Percentiles rank a stretch among this genome's conserved stretches.
phyloP scores from a whole-genome alignment of 768 basidiomycete genomes.

The Lactarius indigo region DNA sequence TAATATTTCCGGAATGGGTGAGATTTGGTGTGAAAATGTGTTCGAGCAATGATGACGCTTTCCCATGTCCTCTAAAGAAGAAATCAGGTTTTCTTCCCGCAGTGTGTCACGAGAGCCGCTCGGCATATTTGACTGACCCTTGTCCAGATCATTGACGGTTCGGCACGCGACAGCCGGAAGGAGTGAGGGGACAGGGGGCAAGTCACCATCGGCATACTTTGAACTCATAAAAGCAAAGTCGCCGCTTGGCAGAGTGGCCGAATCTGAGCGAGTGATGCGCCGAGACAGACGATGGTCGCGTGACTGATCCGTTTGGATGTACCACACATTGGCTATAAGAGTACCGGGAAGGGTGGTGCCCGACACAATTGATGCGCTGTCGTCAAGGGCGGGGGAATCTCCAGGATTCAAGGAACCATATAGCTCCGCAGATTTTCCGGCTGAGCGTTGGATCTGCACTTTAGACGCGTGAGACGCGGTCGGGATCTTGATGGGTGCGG shows the following conservation, averaged over 20 bases:
- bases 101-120: not conserved
- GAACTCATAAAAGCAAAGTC: conserved; percentile 7
- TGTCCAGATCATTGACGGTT: not conserved
- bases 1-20: conserved; percentile 5
- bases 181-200: conserved; percentile 10
- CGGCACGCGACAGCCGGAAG: not conserved
- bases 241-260: conserved; percentile 21
- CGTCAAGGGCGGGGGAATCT: conserved; percentile 17
- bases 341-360: conserved; percentile 22
- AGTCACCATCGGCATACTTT: not conserved
- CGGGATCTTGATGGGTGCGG: conserved; percentile 23
- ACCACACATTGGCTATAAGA: conserved; percentile 15
- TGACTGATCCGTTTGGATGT: conserved; percentile 5
- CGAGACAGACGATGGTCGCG: conserved; percentile 15
- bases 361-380: conserved; percentile 17
- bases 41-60: not conserved
- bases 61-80: not conserved
- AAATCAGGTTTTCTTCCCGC: not conserved
- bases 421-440: not conserved
- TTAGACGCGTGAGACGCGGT: not conserved
- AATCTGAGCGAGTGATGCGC: conserved; percentile 22
- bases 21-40: conserved; percentile 2
- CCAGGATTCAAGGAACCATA: not conserved
- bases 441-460: conserved; percentile 18
- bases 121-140: not conserved